Evolutionary conservation across 345 rosid genomes (phyloP).

Genomic region (Eutrema heterophyllum): DNA sequence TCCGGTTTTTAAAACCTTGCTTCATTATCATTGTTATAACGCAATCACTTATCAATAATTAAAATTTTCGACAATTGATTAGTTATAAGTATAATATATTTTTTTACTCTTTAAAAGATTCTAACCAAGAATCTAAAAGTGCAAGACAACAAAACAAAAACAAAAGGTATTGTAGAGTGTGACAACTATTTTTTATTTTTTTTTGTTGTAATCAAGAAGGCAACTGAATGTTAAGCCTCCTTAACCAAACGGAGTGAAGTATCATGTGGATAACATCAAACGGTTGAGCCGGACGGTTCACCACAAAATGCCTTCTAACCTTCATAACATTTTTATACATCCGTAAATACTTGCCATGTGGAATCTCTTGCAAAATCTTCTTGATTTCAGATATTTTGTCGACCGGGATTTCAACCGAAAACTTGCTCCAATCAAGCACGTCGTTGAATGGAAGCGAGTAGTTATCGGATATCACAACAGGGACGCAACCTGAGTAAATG

Average conservation of each 20-base stretch:
- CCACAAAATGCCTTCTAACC: slow-evolving; percentile 43
- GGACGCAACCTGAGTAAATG: slow-evolving; percentile 43
- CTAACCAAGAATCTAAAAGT: background rate
- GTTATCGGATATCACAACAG: slow-evolving; percentile 41
- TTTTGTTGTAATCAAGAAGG: slow-evolving; percentile 3
- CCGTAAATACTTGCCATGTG: slow-evolving; percentile 33
- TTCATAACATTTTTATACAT: slow-evolving; percentile 38
- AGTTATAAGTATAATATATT: no score
- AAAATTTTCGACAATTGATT: no score
- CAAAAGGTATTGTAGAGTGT: background rate
- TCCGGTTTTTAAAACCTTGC: no score
- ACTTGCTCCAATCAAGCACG: slow-evolving; percentile 46
- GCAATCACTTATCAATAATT: no score
- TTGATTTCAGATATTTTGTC: slow-evolving; percentile 40
- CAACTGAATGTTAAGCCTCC: slow-evolving; percentile 47
- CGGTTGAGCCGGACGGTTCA: slow-evolving; percentile 49
- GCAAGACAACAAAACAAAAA: background rate
- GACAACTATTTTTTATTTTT: background rate
- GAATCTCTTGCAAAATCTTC: slow-evolving; percentile 40
- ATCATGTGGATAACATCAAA: slow-evolving; percentile 53
- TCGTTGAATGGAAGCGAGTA: slow-evolving; percentile 47
- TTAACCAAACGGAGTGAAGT: slow-evolving; percentile 62
- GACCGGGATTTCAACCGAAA: slow-evolving; percentile 40
- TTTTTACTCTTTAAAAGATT: background rate
- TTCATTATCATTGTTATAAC: no score